Percentiles rank a stretch among this genome's conserved stretches.
Conservation (phyloP, 2,329 filamentous ascomycete genomes). For the Arthrocladium fulminans region DNA sequence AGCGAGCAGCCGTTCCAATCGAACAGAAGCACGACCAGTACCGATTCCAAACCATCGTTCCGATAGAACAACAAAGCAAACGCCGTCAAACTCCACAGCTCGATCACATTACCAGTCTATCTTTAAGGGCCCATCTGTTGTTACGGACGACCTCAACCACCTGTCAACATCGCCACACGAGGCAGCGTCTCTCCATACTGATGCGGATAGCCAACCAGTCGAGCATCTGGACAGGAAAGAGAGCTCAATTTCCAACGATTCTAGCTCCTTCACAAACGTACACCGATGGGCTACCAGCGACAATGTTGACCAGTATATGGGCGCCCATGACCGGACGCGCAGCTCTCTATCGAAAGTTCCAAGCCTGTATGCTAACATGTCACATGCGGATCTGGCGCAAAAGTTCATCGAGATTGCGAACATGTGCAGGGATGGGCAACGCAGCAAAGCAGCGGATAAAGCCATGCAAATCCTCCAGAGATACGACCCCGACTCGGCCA, state of each 20-base stretch:
- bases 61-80: neutral
- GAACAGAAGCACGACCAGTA: neutral
- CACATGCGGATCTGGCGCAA: conserved; percentile 1
- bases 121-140: neutral
- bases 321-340: neutral
- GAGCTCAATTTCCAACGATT: conserved; percentile 2
- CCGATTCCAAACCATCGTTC: neutral
- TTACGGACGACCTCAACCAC: neutral
- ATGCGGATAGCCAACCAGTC: neutral
- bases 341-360: neutral
- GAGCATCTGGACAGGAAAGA: neutral
- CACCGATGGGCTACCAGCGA: conserved; percentile 1
- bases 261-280: neutral
- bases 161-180: conserved; percentile 5
- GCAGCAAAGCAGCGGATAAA: neutral
- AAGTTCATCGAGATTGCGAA: neutral
- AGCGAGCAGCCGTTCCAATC: neutral
- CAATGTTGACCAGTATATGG: neutral
- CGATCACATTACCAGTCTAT: neutral
- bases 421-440: neutral
- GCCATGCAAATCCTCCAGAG: conserved; percentile 15
- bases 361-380: neutral
- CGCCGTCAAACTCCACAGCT: neutral
- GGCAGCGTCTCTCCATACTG: conserved; percentile 2
- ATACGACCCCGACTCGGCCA: conserved; percentile 13